A percentile compares a stretch with the other conserved stretches of the same genome.
Evolutionary conservation across 257 asterid genomes (phyloP).

Genomic region (Solanum acaule): DNA sequence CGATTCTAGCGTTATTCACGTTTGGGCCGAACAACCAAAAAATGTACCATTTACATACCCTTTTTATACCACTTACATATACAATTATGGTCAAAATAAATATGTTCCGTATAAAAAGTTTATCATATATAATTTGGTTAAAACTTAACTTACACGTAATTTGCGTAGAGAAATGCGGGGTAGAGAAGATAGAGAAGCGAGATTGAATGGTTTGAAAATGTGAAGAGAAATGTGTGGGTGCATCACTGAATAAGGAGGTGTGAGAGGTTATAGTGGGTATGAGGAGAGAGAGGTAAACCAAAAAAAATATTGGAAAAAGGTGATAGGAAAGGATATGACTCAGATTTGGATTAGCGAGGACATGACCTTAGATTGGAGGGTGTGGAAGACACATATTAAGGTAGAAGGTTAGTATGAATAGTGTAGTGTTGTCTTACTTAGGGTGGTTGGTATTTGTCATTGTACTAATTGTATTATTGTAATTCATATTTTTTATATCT

Average conservation of each 20-base stretch:
- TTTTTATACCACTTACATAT: not conserved
- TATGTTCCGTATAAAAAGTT: not conserved
- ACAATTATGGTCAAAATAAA: not conserved
- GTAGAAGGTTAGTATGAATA: too few species aligned
- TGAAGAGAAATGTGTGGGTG: not conserved
- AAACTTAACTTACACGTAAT: not conserved
- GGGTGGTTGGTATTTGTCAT: too few species aligned
- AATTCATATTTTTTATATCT: too few species aligned
- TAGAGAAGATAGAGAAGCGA: not conserved
- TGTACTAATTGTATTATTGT: too few species aligned
- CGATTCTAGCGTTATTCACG: not conserved
- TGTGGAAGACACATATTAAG: too few species aligned
- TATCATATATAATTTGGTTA: not conserved
- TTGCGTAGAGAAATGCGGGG: not conserved
- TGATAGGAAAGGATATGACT: too few species aligned
- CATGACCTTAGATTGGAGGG: too few species aligned
- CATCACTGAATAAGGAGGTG: not conserved
- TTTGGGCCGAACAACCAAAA: not conserved
- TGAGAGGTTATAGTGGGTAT: not conserved
- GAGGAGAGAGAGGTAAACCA: not conserved
- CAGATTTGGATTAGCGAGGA: too few species aligned
- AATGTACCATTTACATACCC: too few species aligned
- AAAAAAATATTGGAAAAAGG: too few species aligned
- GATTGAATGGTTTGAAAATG: not conserved
- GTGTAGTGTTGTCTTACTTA: too few species aligned